Evolutionary conservation across 306 rosid species (phyloP), one percentile per base, ranked within the genome.

Genomic region (Rosa chinensis): DNA sequence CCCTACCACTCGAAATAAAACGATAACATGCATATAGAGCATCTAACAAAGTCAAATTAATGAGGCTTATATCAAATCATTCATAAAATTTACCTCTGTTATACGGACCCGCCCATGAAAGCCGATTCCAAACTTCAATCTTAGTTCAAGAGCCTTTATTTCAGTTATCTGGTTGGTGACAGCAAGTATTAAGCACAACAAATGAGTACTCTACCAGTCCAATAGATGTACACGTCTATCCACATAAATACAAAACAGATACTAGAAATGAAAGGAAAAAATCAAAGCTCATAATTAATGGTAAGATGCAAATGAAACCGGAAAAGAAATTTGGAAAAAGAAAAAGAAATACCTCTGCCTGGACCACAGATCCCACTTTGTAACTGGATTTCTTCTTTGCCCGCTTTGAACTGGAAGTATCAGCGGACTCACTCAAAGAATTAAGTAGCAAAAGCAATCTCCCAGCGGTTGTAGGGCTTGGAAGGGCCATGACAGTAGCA

Each of bases 301-400:
- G 12, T 44, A 47, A 45, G 68, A 23, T 35, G 63, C 5, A 37
- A 68, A 47, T 17, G 56, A 21, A 32, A 23, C 14, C 25, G 20
- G 8, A 1, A 9, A 66, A 66, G 8, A 11, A 67, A 28, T 28
- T 28, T 4, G 67, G 28, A 28, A 28, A 25, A 25, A 25, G 3
- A 28, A 45, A 66, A 42, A 25, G 9, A 47, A 43, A 63, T 87
- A 94, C 99, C 97, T 95, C 99, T 17, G 97, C 99, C 77, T 92
- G 92, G 87, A 95, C 96, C 75, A 91, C 74, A 81, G 93, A 89
- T 77, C 99, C 99, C 84, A 93, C 90, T 70, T 85, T 83, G 82
- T 87, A 86, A 84, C 84, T 82, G 78, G 89, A 88, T 78, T 86
- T 90, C 89, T 88, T 91, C 81, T 90, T 95, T 70, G 86, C 82